phyloP scores from a whole-genome alignment of 1,284 basidiomycete genomes.

The Paramarasmius palmivorus region DNA sequence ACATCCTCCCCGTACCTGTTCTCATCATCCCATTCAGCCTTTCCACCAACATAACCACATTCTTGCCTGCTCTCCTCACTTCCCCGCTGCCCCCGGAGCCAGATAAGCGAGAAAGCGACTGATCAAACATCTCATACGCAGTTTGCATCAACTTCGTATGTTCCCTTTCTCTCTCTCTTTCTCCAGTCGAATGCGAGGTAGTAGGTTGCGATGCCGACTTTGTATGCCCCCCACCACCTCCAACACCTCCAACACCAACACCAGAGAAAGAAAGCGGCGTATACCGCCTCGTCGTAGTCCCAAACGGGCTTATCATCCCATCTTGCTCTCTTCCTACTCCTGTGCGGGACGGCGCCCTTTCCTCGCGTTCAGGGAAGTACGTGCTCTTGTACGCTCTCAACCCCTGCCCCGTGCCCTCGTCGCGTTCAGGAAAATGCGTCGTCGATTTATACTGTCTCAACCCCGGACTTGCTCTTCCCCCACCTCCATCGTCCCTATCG shows the following conservation, averaged over 20 bases:
- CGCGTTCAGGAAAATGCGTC: no score
- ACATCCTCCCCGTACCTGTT: conserved; percentile 50
- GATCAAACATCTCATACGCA: conserved; percentile 68
- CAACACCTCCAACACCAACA: no score
- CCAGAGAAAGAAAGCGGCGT: neutral
- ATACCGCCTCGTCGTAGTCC: conserved; percentile 16
- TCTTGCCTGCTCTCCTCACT: conserved; percentile 57
- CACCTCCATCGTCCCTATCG: no score
- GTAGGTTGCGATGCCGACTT: no score
- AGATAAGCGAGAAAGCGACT: conserved; percentile 51
- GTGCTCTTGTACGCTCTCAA: conserved; percentile 31
- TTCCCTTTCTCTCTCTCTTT: conserved; percentile 33
- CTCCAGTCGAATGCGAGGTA: no score
- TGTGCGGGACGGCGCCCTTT: conserved; percentile 23
- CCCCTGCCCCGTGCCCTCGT: no score
- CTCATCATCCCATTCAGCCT: conserved; percentile 62
- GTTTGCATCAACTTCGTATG: conserved; percentile 70
- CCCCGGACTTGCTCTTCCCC: no score
- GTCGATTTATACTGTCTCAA: no score
- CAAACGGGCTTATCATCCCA: conserved; percentile 23
- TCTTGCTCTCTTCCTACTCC: conserved; percentile 17
- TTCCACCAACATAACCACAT: conserved; percentile 64
- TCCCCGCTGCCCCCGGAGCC: conserved; percentile 45
- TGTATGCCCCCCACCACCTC: no score
- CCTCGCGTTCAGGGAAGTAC: conserved; percentile 18